Evolutionary conservation across 495 filamentous ascomycete genomes (phyloP).

Genomic region (Xylaria grammica): DNA sequence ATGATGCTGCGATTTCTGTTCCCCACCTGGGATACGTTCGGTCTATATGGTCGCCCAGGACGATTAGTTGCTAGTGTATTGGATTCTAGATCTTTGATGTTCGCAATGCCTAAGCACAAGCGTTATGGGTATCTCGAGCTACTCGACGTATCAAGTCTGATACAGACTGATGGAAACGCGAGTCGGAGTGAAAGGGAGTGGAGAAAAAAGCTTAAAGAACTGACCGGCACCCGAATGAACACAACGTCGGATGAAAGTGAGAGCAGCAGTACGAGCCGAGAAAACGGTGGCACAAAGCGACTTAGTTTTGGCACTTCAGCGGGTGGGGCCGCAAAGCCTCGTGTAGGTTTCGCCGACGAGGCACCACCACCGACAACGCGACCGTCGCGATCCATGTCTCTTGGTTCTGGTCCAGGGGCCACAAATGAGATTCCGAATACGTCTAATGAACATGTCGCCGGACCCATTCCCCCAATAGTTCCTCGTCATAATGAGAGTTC

Average conservation of each 20-base stretch:
- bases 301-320: conserved; percentile 63
- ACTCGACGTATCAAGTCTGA: conserved; percentile 78
- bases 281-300: conserved; percentile 65
- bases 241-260: conserved; percentile 52
- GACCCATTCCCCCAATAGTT: conserved; percentile 22
- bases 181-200: conserved; percentile 90
- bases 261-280: conserved; percentile 60
- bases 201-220: conserved; percentile 85
- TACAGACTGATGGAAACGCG: conserved; percentile 75
- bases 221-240: conserved; percentile 80
- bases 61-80: conserved; percentile 85
- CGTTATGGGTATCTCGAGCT: conserved; percentile 92
- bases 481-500: conserved; percentile 29
- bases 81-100: conserved; percentile 92
- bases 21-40: conserved; percentile 92
- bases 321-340: conserved; percentile 46
- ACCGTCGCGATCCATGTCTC: conserved; percentile 59
- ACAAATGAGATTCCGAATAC: conserved; percentile 25
- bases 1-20: conserved; percentile 96
- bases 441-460: conserved; percentile 13
- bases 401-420: conserved; percentile 45
- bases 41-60: conserved; percentile 87
- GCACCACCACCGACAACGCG: conserved; percentile 50
- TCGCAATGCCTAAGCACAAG: conserved; percentile 89
- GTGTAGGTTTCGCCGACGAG: conserved; percentile 70